Evolutionary conservation across 1,284 basidiomycete genomes (phyloP).

Genomic region (Wolfiporia cocos): DNA sequence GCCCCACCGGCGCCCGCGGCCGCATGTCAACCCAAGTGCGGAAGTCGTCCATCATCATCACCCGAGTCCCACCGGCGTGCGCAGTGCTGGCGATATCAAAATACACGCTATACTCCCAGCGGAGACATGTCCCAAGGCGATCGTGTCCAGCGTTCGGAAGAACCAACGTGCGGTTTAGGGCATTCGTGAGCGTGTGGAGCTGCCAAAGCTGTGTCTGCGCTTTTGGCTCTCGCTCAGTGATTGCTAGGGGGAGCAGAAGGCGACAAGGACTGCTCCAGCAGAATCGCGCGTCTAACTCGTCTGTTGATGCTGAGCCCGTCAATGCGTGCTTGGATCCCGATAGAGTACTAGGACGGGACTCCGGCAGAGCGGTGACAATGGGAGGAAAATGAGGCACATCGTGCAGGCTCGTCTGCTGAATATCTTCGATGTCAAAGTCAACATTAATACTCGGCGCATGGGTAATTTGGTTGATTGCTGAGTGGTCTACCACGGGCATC

Average conservation of each 20-base stretch:
- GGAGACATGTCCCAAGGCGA: conserved; percentile 39
- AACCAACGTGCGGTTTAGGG: conserved; percentile 42
- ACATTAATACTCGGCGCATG: background rate
- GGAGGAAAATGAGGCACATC: conserved; percentile 21
- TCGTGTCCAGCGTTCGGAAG: conserved; percentile 47
- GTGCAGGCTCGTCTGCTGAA: background rate
- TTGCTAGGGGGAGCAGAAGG: conserved; percentile 40
- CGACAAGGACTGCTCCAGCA: conserved; percentile 26
- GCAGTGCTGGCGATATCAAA: conserved; percentile 33
- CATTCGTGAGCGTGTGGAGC: conserved; percentile 33
- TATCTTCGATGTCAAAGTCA: background rate
- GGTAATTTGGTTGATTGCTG: no score
- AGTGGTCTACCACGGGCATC: no score
- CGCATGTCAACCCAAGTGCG: conserved; percentile 29
- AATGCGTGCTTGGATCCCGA: background rate
- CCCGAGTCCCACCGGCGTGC: conserved; percentile 6
- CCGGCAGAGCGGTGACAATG: conserved; percentile 28
- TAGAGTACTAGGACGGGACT: conserved; percentile 7
- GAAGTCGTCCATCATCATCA: conserved; percentile 31
- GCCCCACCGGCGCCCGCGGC: conserved; percentile 20
- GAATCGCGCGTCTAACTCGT: conserved; percentile 18
- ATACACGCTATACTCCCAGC: conserved; percentile 37
- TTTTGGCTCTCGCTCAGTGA: conserved; percentile 45
- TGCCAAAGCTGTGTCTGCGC: conserved; percentile 41
- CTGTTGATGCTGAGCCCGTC: conserved; percentile 5